A percentile compares a stretch with the other conserved stretches of the same genome.
Evolutionary conservation across 2,329 filamentous ascomycete species (phyloP).

Genomic region (Sclerotinia trifoliorum): DNA sequence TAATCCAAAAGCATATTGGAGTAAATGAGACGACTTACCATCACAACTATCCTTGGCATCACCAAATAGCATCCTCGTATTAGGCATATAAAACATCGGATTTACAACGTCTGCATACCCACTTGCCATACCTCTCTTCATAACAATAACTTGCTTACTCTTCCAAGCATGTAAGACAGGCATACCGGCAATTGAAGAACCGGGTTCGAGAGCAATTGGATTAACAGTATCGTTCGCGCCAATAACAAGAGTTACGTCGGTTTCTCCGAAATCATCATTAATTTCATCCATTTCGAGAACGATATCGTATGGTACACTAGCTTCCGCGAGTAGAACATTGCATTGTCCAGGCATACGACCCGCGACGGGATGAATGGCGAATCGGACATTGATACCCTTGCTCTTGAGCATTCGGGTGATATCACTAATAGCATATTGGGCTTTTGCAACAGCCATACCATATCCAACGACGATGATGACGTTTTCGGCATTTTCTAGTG

Average conservation of each 20-base stretch:
- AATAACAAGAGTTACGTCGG: conserved; percentile 83
- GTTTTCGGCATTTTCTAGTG: conserved; percentile 71
- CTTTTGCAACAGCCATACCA: conserved; percentile 92
- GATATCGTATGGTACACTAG: conserved; percentile 85
- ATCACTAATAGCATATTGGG: conserved; percentile 85
- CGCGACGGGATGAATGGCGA: conserved; percentile 87
- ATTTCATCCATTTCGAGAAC: conserved; percentile 96
- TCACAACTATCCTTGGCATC: conserved; percentile 84
- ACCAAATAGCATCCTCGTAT: conserved; percentile 87
- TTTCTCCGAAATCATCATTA: conserved; percentile 85
- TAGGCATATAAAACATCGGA: conserved; percentile 90
- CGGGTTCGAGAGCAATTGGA: conserved; percentile 80
- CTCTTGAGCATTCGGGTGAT: conserved; percentile 72
- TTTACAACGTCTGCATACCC: conserved; percentile 91
- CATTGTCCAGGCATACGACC: conserved; percentile 93
- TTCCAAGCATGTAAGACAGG: conserved; percentile 91
- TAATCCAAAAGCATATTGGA: conserved; percentile 19
- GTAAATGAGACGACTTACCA: conserved; percentile 47
- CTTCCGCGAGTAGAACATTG: conserved; percentile 86
- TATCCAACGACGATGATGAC: conserved; percentile 86
- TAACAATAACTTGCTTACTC: conserved; percentile 87
- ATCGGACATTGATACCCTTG: conserved; percentile 77
- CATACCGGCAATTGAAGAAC: conserved; percentile 86
- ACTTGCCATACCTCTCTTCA: conserved; percentile 88
- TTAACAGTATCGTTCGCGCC: conserved; percentile 93